Evolutionary conservation across 768 basidiomycete genomes (phyloP).

Genomic region (Tricholoma hemisulphureum): DNA sequence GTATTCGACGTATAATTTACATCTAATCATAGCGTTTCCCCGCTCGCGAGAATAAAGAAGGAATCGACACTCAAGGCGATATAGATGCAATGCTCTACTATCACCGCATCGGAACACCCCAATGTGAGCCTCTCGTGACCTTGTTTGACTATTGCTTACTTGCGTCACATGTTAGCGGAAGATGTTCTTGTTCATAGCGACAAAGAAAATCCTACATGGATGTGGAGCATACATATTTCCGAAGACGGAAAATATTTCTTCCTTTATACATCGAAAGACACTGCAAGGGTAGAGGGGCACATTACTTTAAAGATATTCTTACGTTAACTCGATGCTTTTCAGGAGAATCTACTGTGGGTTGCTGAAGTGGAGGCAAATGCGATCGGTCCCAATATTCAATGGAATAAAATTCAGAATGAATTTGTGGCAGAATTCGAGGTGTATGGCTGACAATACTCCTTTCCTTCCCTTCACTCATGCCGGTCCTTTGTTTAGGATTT

Average conservation of each 20-base stretch:
- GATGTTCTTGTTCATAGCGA: conserved; percentile 70
- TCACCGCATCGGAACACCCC: conserved; percentile 68
- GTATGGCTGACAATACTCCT: conserved; percentile 45
- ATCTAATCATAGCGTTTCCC: conserved; percentile 50
- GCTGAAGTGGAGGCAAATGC: conserved; percentile 58
- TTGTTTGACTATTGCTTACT: conserved; percentile 4
- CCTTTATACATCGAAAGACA: conserved; percentile 56
- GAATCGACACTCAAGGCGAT: conserved; percentile 61
- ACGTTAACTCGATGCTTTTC: conserved; percentile 1
- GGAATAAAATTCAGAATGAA: conserved; percentile 69
- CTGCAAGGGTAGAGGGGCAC: conserved; percentile 49
- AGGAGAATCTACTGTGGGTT: conserved; percentile 79
- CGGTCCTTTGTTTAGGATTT: conserved; percentile 43
- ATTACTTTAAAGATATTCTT: background rate
- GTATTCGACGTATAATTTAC: background rate
- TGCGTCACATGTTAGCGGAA: conserved; percentile 42
- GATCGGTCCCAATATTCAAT: conserved; percentile 64
- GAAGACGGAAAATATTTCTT: conserved; percentile 68
- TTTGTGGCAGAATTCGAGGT: conserved; percentile 65
- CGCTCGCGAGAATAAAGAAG: conserved; percentile 44
- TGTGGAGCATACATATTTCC: conserved; percentile 56
- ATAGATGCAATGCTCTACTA: conserved; percentile 74
- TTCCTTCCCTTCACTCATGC: conserved; percentile 3
- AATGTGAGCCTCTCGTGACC: conserved; percentile 44
- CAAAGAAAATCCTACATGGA: conserved; percentile 59